These are phyloP conservation scores for Arthroderma sp. DNA, from an alignment of 2,329 filamentous ascomycete species.

Conservation along the genomic window DNA sequence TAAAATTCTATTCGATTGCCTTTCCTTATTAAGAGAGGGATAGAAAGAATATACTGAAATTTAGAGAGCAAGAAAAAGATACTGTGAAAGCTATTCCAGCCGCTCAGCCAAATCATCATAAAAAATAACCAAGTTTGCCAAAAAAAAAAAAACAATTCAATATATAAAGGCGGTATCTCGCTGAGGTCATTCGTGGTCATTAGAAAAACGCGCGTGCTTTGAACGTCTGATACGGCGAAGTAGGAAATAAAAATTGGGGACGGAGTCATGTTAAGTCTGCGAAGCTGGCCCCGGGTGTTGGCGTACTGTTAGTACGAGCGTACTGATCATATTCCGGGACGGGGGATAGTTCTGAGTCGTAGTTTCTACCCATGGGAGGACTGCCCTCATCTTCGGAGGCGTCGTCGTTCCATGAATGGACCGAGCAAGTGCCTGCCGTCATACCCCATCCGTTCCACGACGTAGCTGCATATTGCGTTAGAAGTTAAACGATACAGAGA, in stretches of 20 bases:
- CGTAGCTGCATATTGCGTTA: conserved; percentile 49
- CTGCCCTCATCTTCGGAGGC: conserved; percentile 8
- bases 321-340: neutral
- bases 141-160: no score
- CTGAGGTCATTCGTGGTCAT: no score
- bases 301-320: neutral
- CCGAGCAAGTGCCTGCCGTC: conserved; percentile 58
- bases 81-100: no score
- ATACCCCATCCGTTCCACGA: conserved; percentile 69
- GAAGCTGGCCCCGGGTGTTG: neutral
- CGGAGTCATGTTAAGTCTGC: neutral
- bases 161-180: no score
- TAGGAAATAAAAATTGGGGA: neutral
- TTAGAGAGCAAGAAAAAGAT: no score
- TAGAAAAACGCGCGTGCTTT: no score
- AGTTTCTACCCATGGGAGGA: conserved; percentile 6
- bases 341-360: conserved; percentile 5
- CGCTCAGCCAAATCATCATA: no score
- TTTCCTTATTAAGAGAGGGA: no score
- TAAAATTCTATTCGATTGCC: no score
- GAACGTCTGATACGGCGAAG: no score
- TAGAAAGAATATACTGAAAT: no score
- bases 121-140: no score
- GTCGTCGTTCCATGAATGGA: conserved; percentile 63
- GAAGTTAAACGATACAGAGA: conserved; percentile 23